Percentiles rank a stretch among this genome's conserved stretches.
Conservation (phyloP, 495 filamentous ascomycete genomes). For the Hyaloscypha bicolor region DNA sequence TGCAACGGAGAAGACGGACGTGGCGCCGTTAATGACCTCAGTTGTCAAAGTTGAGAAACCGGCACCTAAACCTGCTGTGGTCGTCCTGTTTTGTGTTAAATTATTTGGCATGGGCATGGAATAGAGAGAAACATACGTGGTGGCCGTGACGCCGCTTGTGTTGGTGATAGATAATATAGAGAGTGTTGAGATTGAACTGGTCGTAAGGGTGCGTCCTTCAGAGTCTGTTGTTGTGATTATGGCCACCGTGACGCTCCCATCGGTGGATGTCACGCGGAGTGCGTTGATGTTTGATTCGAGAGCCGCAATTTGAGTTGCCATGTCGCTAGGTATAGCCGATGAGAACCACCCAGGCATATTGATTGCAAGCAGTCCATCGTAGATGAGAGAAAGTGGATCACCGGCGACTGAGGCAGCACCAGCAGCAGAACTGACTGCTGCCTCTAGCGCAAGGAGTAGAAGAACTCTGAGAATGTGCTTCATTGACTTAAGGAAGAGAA, state of each 20-base stretch:
- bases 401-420: slow-evolving; percentile 19
- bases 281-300: slow-evolving; percentile 14
- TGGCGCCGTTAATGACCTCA: slow-evolving; percentile 18
- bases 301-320: slow-evolving; percentile 19
- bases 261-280: neutral
- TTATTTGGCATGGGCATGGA: neutral
- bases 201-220: slow-evolving; percentile 12
- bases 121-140: neutral
- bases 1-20: slow-evolving; percentile 15
- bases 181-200: neutral
- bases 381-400: slow-evolving; percentile 19
- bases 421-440: slow-evolving; percentile 22
- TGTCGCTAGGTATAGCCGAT: slow-evolving; percentile 23
- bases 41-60: slow-evolving; percentile 6
- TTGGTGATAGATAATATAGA: neutral
- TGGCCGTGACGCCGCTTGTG: neutral
- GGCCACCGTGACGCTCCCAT: neutral
- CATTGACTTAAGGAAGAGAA: too few relatives aligned
- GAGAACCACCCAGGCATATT: slow-evolving; percentile 26
- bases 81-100: neutral
- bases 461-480: too few relatives aligned
- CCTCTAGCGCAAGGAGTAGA: slow-evolving; percentile 5
- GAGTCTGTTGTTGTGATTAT: slow-evolving; percentile 14
- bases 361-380: slow-evolving; percentile 13
- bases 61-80: neutral